A percentile compares a stretch with the other conserved stretches of the same genome.
Conservation (phyloP, 306 rosid species). For the Vigna angularis region DNA sequence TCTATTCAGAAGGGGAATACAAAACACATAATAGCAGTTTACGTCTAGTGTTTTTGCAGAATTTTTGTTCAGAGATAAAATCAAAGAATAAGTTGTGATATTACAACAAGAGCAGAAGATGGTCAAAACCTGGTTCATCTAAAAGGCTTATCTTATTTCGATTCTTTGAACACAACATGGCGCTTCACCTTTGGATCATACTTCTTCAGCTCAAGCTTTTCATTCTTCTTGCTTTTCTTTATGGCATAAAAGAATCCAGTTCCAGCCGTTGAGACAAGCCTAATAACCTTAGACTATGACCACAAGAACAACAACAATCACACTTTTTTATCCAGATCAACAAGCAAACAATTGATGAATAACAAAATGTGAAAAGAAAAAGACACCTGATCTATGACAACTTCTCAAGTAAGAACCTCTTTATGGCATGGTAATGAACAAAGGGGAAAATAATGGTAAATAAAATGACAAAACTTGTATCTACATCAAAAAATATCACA, state of each 20-base stretch:
- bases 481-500: no score
- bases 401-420: background rate
- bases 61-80: slow-evolving; percentile 7
- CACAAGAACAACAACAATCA: background rate
- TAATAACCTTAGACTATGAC: slow-evolving; percentile 25
- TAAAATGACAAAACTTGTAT: background rate
- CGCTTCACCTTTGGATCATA: slow-evolving; percentile 65
- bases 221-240: slow-evolving; percentile 57
- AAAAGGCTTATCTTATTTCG: slow-evolving; percentile 35
- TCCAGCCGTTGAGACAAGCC: slow-evolving; percentile 61
- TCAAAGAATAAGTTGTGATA: background rate
- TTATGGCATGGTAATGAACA: background rate
- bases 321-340: background rate
- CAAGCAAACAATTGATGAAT: background rate
- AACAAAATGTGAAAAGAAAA: background rate
- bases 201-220: slow-evolving; percentile 64
- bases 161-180: slow-evolving; percentile 67
- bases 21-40: slow-evolving; percentile 3
- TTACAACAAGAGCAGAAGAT: background rate
- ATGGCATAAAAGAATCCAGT: slow-evolving; percentile 68
- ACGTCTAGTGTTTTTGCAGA: background rate
- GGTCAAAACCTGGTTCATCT: background rate
- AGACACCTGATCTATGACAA: background rate
- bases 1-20: background rate
- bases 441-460: background rate